A percentile compares a stretch with the other conserved stretches of the same genome.
Evolutionary conservation across 2,329 filamentous ascomycete species (phyloP).

Genomic region (Sporothrix euskadiensis): DNA sequence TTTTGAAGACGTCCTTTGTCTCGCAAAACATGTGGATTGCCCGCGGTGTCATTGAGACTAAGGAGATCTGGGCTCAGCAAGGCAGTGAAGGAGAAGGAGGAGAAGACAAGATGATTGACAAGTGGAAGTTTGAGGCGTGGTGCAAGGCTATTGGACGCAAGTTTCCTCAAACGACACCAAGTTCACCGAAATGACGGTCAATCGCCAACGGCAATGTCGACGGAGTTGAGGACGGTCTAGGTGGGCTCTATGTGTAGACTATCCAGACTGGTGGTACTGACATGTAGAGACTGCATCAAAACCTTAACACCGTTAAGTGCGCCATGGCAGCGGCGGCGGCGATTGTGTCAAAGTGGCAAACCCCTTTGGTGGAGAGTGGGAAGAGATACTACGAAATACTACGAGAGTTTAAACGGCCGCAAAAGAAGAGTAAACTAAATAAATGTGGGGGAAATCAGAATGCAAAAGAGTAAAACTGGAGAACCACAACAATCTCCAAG

Average conservation of each 20-base stretch:
- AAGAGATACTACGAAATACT: background rate
- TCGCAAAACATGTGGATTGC: constrained; percentile 16
- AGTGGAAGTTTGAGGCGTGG: constrained; percentile 18
- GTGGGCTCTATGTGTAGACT: background rate
- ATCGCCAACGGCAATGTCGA: background rate
- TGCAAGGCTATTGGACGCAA: constrained; percentile 17
- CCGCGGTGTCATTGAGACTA: background rate
- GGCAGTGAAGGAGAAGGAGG: background rate
- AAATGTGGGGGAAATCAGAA: background rate
- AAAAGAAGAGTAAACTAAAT: background rate
- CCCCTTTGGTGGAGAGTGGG: no score
- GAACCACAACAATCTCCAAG: background rate
- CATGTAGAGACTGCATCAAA: background rate
- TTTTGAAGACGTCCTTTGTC: background rate
- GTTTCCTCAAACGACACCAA: background rate
- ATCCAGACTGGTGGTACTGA: background rate
- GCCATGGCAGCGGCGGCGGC: background rate
- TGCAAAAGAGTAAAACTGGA: no score
- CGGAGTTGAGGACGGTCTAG: background rate
- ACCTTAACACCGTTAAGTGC: constrained; percentile 11
- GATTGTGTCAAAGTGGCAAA: background rate
- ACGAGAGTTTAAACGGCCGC: constrained; percentile 7
- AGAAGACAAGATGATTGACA: constrained; percentile 11
- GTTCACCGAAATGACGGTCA: background rate
- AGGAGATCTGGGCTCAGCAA: background rate